Evolutionary conservation across 345 rosid species (phyloP), one percentile per base, ranked within the genome.

Genomic region (Aegle marmelos): DNA sequence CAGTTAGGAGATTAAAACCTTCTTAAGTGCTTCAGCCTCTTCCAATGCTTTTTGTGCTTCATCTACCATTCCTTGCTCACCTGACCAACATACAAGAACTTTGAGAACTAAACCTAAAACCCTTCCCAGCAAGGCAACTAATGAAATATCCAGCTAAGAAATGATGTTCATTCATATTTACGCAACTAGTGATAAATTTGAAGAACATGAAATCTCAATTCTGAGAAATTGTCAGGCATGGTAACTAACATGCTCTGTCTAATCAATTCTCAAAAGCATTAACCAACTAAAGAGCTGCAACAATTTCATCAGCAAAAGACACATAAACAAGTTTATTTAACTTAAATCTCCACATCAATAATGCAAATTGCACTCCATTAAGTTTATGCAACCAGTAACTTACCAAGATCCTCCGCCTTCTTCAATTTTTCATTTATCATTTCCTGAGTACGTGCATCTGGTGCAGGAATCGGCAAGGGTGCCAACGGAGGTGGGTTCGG

Each of bases 51-150:
- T 96, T 81, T 96, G 99, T 64, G 99, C 99, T 84, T 96, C 99
- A 79, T 96, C 99, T 72, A 96, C 94, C 99, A 96, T 92, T 80
- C 99, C 99, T 86, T 90, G 97, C 86, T 96, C 98, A 70, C 99
- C 99, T 95, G 80, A 57, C 57, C 41, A 78, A 78, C 45, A 57
- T 7, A 41, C 24, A 79, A 30, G 14, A 22, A 68, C 19, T 25
- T 57, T 62, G 50, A 77, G 61, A 50, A 76, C 33, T 8, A 11
- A 27, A 27, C 16, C 9, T 65, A 65, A 34, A 59, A 30, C 31
- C 9, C 7, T 9, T 33, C 5, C 53, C 33, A 8, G 57, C 50
- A 74, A 36, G 60, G 65, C 33, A 45, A 63, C 11, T 63, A 57
- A n/a, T 22, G 68, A 39, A 28, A 45, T 41, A 45, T 22, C 30